Base-by-base conservation (phyloP, 1,284 basidiomycete species). In the Vanrija sp. region DNA sequence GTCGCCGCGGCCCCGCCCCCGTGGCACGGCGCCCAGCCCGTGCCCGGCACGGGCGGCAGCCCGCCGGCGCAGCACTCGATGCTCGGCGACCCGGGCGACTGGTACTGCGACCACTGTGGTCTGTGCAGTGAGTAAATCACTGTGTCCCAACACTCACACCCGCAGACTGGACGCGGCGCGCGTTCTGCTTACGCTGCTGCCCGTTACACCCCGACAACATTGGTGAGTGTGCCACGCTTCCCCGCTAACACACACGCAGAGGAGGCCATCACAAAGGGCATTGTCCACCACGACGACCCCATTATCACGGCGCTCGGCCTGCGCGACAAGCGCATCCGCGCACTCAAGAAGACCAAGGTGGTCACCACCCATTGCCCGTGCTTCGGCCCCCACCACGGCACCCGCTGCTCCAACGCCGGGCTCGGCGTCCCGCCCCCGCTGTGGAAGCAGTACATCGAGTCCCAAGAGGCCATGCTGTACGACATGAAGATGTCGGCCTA, bases 371-470 rank as follows among this genome's bases (percentile, higher is more conserved):
- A 50, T 31, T 56, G 55, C 35, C 44, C 55, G 18, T 56, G 55
- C 39, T 56, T 49, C 23, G 55, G 55, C 19, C 55, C 55, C 8
- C 55, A 56, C 50, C 55, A 56, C 50, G 55, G 55, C 23, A 52
- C 47, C 18, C 50, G 55, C 18, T 56, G 55, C 36, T 22, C 41
- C 22, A 19, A 39, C 7, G 31, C 24, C 18, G 43, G 49, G 10
- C 12, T 51, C 23, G 54, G 42, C n/a, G 39, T 56, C 15, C 38
- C 36, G 18, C 25, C 37, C n/a, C 5, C 18, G 5, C 38, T 56
- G 16, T 56, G 55, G 55, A 25, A 16, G 19, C 3, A 15, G 39
- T 56, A 56, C 35, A 7, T 41, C 12, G 27, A 6, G 5, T 20
- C 37, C 14, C 50, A 51, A 31, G 27, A 5, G 16, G 16, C 8